Base-by-base conservation (phyloP, 805 yeast species). In the Ogataea corticis region DNA sequence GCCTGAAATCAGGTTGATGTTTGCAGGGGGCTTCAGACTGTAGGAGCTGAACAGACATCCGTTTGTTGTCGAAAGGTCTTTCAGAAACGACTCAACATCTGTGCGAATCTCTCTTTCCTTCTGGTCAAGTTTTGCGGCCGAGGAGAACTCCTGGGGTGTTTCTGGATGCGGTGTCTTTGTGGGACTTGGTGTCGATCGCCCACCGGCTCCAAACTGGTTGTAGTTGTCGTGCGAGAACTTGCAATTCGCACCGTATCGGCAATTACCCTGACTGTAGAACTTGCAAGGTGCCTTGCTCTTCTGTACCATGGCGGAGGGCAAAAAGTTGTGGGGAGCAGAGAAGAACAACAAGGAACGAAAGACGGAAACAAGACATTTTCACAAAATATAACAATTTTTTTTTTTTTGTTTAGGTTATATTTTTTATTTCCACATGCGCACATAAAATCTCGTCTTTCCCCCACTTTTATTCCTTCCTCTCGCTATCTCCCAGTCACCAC, bases 21-120 rank as follows among this genome's bases (percentile, higher is more conserved):
- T 68, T 0, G 79, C 77, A 1, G 81, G 81, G 2, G 59, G 57
- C 1, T 68, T 71, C n/a, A 76, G 56, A 19, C 85, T 78, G 58
- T 73, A 77, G 1, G 75, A 64, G 0, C 83, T 70, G 2, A 65
- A 51, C 1, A 73, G 57, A 2, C 41, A 12, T 61, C 31, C 32
- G 14, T 16, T 19, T 17, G 38, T 23, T 25, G 46, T 38, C 10
- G 41, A 17, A 23, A 50, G 48, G 34, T 51, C 51, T 14, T 31
- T 32, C 12, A 28, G 4, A 11, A 37, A 28, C 4, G 31, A 15
- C 9, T 28, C 25, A 5, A 37, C 7, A 16, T 37, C 40, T 17
- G 14, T 10, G 10, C 23, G 40, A 6, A 37, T 37, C 16, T 37
- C 40, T 4, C 11, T 10, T 12, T 37, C 40, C 25, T 37, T 37